Percentiles rank a stretch among this genome's conserved stretches.
phyloP scores from a whole-genome alignment of 2,329 filamentous ascomycete genomes.

The Colletotrichum orbiculare region DNA sequence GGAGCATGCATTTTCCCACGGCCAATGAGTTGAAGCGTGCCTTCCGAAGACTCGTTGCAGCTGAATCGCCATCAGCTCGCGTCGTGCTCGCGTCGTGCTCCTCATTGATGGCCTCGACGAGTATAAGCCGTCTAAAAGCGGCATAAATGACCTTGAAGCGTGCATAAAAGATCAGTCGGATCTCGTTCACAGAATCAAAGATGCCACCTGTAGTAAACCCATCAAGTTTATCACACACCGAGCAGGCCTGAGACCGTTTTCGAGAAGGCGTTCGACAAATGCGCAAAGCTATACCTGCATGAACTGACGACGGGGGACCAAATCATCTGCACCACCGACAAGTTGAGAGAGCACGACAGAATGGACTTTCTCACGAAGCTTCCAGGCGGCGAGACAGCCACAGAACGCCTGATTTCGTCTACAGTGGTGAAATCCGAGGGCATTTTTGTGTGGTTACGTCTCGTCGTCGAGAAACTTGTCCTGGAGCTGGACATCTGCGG shows the following conservation, averaged over 20 bases:
- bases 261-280: not conserved
- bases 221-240: not conserved
- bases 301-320: not conserved
- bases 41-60: not conserved
- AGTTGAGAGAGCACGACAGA: not conserved
- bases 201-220: not conserved
- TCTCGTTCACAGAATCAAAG: not conserved
- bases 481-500: constrained; percentile 1
- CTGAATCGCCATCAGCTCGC: not conserved
- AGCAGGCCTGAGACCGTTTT: constrained; percentile 6
- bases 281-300: not conserved
- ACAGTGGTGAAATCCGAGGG: not conserved
- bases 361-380: fast-evolving
- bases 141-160: constrained; percentile 3
- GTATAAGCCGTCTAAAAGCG: not conserved
- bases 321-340: not conserved
- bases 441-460: not conserved
- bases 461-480: not conserved
- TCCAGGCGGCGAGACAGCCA: fast-evolving
- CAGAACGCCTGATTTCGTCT: not conserved
- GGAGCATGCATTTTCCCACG: not conserved
- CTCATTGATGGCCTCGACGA: constrained; percentile 10
- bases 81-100: not conserved
- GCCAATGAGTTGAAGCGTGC: constrained; percentile 4
- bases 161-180: not conserved